phyloP scores from a whole-genome alignment of 495 filamentous ascomycete genomes.

The Annulohypoxylon maeteangense region DNA sequence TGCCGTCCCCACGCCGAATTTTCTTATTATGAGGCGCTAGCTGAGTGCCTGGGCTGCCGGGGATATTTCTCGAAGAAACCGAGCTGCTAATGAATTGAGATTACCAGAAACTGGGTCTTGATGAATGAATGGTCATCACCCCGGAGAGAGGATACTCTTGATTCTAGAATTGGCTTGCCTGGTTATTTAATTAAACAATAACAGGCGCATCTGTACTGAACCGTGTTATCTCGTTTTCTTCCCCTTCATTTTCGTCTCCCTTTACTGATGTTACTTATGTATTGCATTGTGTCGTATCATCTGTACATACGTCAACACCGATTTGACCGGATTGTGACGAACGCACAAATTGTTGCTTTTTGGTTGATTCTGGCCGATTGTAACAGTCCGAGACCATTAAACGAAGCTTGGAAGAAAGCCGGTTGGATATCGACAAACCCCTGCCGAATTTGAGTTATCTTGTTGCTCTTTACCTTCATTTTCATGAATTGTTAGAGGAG shows the following conservation, averaged over 20 bases:
- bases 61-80: slow-evolving; percentile 14
- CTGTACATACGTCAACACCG: slow-evolving; percentile 17
- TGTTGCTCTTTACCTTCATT: slow-evolving; percentile 17
- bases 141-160: slow-evolving; percentile 8
- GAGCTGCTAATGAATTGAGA: slow-evolving; percentile 30
- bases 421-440: slow-evolving; percentile 30
- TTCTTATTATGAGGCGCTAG: slow-evolving; percentile 21
- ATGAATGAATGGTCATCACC: slow-evolving; percentile 21
- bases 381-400: slow-evolving; percentile 19
- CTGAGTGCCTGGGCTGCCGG: slow-evolving; percentile 17
- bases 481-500: neutral
- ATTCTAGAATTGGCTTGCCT: slow-evolving; percentile 15
- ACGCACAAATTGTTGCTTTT: slow-evolving; percentile 35
- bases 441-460: neutral
- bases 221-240: neutral
- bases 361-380: slow-evolving; percentile 12
- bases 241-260: slow-evolving; percentile 5
- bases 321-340: slow-evolving; percentile 22
- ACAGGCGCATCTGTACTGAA: slow-evolving; percentile 2
- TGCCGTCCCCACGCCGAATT: slow-evolving; percentile 20
- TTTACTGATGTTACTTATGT: slow-evolving; percentile 14
- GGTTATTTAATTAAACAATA: slow-evolving; percentile 32
- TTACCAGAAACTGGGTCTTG: slow-evolving; percentile 31
- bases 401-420: slow-evolving; percentile 22
- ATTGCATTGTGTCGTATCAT: slow-evolving; percentile 10